Evolutionary conservation across 805 yeast genomes (phyloP).

Genomic region (Peterozyma toletana): DNA sequence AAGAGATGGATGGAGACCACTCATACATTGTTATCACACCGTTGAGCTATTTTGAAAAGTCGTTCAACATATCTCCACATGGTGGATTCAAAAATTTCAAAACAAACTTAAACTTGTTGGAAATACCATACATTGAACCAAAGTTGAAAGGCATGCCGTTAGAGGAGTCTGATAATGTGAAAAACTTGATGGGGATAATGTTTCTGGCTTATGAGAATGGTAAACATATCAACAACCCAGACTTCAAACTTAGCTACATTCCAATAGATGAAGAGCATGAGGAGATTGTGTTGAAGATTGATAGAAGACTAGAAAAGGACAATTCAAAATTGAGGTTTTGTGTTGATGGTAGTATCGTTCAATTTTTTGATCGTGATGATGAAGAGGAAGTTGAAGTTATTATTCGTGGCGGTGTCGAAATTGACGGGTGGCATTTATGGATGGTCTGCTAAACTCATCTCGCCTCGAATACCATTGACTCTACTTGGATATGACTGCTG

Average conservation of each 20-base stretch:
- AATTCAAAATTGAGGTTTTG: constrained; percentile 45
- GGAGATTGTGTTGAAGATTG: constrained; percentile 15
- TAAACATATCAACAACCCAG: constrained; percentile 36
- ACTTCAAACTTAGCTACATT: too few relatives aligned
- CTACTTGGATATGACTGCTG: too few relatives aligned
- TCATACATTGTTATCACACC: constrained; percentile 57
- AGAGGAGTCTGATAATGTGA: constrained; percentile 14
- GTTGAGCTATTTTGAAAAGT: constrained; percentile 49
- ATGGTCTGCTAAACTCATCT: too few relatives aligned
- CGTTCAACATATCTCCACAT: constrained; percentile 55
- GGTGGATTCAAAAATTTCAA: constrained; percentile 19
- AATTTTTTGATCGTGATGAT: not conserved
- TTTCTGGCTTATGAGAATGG: constrained; percentile 50
- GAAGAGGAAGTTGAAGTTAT: constrained; percentile 1
- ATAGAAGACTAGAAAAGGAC: constrained; percentile 15
- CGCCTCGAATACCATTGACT: too few relatives aligned
- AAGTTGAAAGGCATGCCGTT: constrained; percentile 32
- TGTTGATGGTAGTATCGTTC: constrained; percentile 57
- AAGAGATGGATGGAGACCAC: constrained; percentile 29
- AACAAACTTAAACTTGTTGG: too few relatives aligned
- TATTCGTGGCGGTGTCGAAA: not conserved
- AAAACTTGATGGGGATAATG: constrained; percentile 47
- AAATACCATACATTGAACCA: too few relatives aligned
- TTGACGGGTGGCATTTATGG: not conserved
- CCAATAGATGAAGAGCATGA: constrained; percentile 16